Evolutionary conservation across 805 yeast species (phyloP).

Genomic region (Tetrapisispora pingtungensis): DNA sequence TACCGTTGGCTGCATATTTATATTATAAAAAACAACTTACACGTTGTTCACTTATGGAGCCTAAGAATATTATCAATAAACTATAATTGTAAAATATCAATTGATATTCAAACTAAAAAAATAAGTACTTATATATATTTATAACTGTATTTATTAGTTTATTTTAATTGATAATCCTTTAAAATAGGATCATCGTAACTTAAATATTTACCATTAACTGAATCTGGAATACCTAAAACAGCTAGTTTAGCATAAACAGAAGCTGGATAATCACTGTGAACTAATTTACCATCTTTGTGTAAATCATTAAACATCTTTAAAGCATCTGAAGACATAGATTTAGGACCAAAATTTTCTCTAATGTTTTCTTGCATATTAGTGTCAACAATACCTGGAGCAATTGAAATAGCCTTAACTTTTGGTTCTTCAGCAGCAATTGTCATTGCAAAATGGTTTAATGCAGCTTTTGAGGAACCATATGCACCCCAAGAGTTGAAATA

Average conservation of each 20-base stretch:
- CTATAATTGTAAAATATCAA: no score
- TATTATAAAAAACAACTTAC: no score
- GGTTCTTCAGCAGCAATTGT: slow-evolving; percentile 66
- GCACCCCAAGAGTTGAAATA: slow-evolving; percentile 60
- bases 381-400: slow-evolving; percentile 94
- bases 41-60: no score
- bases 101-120: no score
- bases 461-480: slow-evolving; percentile 87
- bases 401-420: slow-evolving; percentile 41
- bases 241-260: slow-evolving; percentile 58
- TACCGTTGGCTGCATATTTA: no score
- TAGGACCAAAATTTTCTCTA: slow-evolving; percentile 48
- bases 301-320: slow-evolving; percentile 55
- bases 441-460: slow-evolving; percentile 63
- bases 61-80: no score
- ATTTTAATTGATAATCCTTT: neutral
- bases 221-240: slow-evolving; percentile 43
- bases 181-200: slow-evolving; percentile 45
- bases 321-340: slow-evolving; percentile 50
- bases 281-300: slow-evolving; percentile 44
- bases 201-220: slow-evolving; percentile 56
- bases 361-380: slow-evolving; percentile 81
- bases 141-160: neutral
- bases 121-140: no score
- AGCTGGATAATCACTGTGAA: slow-evolving; percentile 68